These are phyloP conservation scores for Achaetomium macrosporum DNA, from an alignment of 2,329 filamentous ascomycete species.

Conservation along the genomic window DNA sequence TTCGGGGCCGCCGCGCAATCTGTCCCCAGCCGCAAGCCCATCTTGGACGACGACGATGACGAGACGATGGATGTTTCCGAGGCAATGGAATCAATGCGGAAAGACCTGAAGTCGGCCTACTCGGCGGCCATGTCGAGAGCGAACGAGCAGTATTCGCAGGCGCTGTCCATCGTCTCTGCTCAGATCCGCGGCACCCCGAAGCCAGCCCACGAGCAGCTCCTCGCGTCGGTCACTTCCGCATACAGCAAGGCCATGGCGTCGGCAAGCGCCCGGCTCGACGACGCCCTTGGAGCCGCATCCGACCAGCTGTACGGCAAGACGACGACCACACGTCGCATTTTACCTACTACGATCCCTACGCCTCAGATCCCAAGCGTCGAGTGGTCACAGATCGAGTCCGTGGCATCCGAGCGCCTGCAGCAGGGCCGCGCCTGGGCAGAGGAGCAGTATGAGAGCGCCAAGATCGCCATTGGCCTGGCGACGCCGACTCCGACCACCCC, in stretches of 20 bases:
- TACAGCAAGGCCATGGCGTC: constrained; percentile 61
- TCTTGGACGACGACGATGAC: constrained; percentile 50
- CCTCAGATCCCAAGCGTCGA: constrained; percentile 33
- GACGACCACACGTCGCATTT: constrained; percentile 36
- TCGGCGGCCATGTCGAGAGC: constrained; percentile 59
- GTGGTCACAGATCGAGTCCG: constrained; percentile 50
- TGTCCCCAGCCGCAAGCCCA: constrained; percentile 41
- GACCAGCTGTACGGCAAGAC: constrained; percentile 44
- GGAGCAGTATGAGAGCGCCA: constrained; percentile 63
- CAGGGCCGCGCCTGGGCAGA: constrained; percentile 67
- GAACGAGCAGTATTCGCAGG: constrained; percentile 61
- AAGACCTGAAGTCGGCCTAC: constrained; percentile 44
- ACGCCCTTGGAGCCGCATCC: constrained; percentile 49
- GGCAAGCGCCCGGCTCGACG: constrained; percentile 54
- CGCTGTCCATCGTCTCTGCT: constrained; percentile 60
- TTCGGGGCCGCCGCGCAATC: constrained; percentile 48
- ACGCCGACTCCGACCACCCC: constrained; percentile 51
- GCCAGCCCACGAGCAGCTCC: constrained; percentile 62
- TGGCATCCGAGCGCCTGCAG: constrained; percentile 63
- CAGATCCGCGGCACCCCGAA: constrained; percentile 64
- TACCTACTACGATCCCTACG: constrained; percentile 27
- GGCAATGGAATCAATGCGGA: constrained; percentile 29
- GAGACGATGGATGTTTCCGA: constrained; percentile 37
- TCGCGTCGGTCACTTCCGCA: constrained; percentile 61
- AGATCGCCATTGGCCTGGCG: constrained; percentile 57